Conservation (phyloP, 139 green algal genomes). For the Coelastrella sp. region DNA sequence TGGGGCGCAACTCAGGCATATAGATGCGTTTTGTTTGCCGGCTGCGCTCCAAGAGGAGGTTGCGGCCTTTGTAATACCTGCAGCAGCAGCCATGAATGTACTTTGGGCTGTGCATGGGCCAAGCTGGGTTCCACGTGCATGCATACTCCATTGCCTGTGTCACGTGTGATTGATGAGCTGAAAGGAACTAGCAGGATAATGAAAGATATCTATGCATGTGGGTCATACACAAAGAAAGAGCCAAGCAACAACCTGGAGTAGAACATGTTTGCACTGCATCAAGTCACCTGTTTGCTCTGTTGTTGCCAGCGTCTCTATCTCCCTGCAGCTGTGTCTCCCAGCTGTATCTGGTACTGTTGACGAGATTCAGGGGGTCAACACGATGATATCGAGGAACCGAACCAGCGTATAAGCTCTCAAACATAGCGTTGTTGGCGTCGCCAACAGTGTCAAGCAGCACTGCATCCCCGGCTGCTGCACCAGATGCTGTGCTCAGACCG, state of each 20-base stretch:
- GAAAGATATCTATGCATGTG: too few relatives aligned
- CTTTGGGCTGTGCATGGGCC: neutral
- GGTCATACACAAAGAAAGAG: too few relatives aligned
- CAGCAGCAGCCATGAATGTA: neutral
- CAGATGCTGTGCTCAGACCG: neutral
- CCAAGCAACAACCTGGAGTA: neutral
- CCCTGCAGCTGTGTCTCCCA: neutral
- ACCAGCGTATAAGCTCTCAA: constrained; percentile 69
- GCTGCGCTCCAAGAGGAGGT: constrained; percentile 54
- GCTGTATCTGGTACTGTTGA: constrained; percentile 12
- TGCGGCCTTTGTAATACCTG: constrained; percentile 60
- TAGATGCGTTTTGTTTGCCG: constrained; percentile 38
- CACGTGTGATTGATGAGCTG: too few relatives aligned
- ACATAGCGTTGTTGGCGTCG: constrained; percentile 76
- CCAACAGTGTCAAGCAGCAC: constrained; percentile 56
- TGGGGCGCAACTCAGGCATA: constrained; percentile 31
- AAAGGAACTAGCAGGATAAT: too few relatives aligned
- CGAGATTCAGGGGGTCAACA: constrained; percentile 61
- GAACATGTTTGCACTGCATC: neutral
- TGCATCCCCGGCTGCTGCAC: constrained; percentile 1
- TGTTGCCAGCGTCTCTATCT: neutral
- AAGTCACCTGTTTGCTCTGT: neutral
- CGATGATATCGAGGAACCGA: constrained; percentile 69
- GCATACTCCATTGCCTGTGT: too few relatives aligned
- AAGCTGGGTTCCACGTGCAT: neutral